phyloP scores from a whole-genome alignment of 2,329 filamentous ascomycete species.

The Botryotinia narcissicola region DNA sequence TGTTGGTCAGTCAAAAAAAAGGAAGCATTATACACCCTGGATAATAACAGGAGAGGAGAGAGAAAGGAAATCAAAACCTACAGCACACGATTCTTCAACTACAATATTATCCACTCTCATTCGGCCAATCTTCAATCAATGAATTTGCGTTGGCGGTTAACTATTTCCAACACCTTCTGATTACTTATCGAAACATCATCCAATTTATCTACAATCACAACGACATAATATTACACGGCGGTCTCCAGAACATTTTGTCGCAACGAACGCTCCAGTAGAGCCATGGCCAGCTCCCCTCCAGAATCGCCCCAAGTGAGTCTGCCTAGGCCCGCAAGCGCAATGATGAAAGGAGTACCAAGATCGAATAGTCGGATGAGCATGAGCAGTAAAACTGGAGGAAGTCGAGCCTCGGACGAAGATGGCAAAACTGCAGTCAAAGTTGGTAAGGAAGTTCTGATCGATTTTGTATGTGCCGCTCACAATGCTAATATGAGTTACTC shows the following conservation, averaged over 20 bases:
- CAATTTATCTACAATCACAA: neutral
- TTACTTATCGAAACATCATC: neutral
- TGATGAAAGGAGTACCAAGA: constrained; percentile 66
- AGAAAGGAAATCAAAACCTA: neutral
- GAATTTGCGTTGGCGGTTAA: neutral
- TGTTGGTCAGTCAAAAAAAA: constrained; percentile 11
- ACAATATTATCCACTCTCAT: constrained; percentile 15
- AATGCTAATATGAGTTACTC: constrained; percentile 20
- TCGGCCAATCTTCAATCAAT: neutral
- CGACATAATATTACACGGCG: neutral
- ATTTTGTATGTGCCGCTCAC: neutral
- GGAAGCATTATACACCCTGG: constrained; percentile 12
- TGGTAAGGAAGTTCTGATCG: constrained; percentile 59
- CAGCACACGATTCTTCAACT: neutral
- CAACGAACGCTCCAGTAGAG: constrained; percentile 35
- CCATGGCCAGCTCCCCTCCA: constrained; percentile 69
- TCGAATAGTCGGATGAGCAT: constrained; percentile 86
- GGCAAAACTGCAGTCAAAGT: constrained; percentile 92
- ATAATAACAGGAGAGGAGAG: neutral
- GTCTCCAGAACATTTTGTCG: constrained; percentile 34
- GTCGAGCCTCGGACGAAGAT: constrained; percentile 86
- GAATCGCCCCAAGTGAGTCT: constrained; percentile 57
- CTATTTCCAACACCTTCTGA: constrained; percentile 5
- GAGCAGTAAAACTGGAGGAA: constrained; percentile 74
- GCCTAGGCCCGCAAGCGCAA: constrained; percentile 75